Conservation (phyloP, 345 rosid genomes). For the Crucihimalaya himalaica region DNA sequence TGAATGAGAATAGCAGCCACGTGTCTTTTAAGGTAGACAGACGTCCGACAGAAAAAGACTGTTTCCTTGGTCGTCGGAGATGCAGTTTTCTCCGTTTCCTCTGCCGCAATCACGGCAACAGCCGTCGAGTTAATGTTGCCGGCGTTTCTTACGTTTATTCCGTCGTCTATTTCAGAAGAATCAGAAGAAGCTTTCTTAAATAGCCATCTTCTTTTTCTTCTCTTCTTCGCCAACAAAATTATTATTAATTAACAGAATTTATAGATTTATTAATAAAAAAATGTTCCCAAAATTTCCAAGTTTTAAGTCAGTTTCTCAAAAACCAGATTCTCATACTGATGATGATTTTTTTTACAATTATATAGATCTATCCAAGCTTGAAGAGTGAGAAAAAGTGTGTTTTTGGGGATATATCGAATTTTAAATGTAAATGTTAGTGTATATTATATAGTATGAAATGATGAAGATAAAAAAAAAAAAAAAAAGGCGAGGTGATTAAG, state of each 20-base stretch:
- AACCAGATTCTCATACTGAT: neutral
- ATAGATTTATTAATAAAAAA: neutral
- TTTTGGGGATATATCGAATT: neutral
- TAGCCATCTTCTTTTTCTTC: slow-evolving; percentile 71
- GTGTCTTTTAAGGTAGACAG: slow-evolving; percentile 53
- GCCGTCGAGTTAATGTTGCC: neutral
- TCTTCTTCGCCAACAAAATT: slow-evolving; percentile 51
- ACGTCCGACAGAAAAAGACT: slow-evolving; percentile 49
- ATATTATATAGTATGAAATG: neutral
- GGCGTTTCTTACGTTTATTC: neutral
- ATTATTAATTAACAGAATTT: neutral
- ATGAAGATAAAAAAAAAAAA: neutral
- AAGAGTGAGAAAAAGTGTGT: neutral
- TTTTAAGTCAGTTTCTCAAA: neutral
- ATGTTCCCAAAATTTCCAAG: neutral
- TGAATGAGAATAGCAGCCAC: slow-evolving; percentile 73
- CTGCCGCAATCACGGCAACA: neutral
- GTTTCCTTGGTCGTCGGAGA: slow-evolving; percentile 68
- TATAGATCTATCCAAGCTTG: neutral
- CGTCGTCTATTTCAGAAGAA: slow-evolving; percentile 36
- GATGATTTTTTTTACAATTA: neutral
- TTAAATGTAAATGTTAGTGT: neutral
- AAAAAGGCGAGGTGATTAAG: neutral
- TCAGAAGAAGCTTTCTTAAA: slow-evolving; percentile 54
- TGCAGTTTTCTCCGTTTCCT: slow-evolving; percentile 55